Base-by-base conservation (phyloP, 495 filamentous ascomycete genomes). In the Trypethelium eluteriae region DNA sequence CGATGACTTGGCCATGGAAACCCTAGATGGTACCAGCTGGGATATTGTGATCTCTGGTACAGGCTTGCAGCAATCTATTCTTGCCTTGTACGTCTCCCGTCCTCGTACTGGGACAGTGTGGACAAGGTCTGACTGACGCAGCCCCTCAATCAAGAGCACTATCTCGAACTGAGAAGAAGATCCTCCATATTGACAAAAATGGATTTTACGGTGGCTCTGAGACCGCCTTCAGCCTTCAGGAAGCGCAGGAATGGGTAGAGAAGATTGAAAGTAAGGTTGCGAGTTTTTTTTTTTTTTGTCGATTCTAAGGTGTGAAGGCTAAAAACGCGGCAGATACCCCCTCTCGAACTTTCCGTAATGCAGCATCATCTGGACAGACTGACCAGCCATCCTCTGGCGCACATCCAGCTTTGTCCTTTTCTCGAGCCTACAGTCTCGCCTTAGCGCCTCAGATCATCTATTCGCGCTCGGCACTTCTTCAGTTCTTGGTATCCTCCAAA, bases 31-130 rank as follows among this genome's bases (percentile, higher is more conserved):
- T 62, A 91, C 90, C 39, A 79, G 82, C 59, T 98, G 95, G 95
- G 94, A 98, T 80, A 86, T 95, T 71, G 81, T 94, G 66, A 91
- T 98, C 69, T 83, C 85, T 68, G 95, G 95, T 69, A 98, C 94
- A 62, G 94, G 92, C 62, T 76, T 98, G 69, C 83, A 86, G 70
- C 90, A 96, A 76, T 97, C 93, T 56, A 86, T 98, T 64, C 84
- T 98, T 69, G 93, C 94, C 68, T 81, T 96, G 94, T 98, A 84
- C 82, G 89, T 77, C 63, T 62, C 62, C 67, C 38, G 62, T 53
- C 63, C 61, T 38, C 38, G 66, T 67, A 64, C 64, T 47, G 57
- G 71, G 69, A 38, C 65, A 56, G 68, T 0, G 10, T 36, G 7
- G 18, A 36, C 81, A 57, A 68, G 68, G 56, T 79, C 87, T 89